Percentiles rank a stretch among this genome's conserved stretches.
Conservation (phyloP, 306 rosid species). For the Datisca glomerata region DNA sequence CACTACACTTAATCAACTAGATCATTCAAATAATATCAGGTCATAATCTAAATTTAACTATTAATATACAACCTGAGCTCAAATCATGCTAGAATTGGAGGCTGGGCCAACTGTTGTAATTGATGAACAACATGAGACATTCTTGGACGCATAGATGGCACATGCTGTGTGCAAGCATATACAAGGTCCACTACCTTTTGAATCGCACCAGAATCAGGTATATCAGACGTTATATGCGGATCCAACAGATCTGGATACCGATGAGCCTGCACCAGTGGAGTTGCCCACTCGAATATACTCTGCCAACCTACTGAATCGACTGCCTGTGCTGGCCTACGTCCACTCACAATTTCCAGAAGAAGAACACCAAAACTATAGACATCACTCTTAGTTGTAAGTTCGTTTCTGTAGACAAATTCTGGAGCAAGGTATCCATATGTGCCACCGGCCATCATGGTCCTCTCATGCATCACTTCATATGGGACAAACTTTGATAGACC, state of each 20-base stretch:
- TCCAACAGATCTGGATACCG: slow-evolving; percentile 88
- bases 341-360: slow-evolving; percentile 82
- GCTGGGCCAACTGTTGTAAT: slow-evolving; percentile 62
- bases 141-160: slow-evolving; percentile 95
- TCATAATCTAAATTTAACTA: too few relatives aligned
- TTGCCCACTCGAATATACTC: slow-evolving; percentile 96
- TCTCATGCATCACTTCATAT: slow-evolving; percentile 86
- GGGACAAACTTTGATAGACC: slow-evolving; percentile 92
- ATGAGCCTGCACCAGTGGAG: slow-evolving; percentile 89
- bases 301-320: slow-evolving; percentile 97
- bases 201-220: slow-evolving; percentile 63
- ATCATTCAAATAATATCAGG: too few relatives aligned
- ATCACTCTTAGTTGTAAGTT: slow-evolving; percentile 90
- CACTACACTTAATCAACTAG: too few relatives aligned
- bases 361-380: slow-evolving; percentile 93
- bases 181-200: slow-evolving; percentile 96
- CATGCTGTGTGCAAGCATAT: slow-evolving; percentile 95
- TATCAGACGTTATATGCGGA: slow-evolving; percentile 52
- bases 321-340: slow-evolving; percentile 95
- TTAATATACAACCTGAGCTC: too few relatives aligned
- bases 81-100: too few relatives aligned
- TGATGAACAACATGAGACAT: slow-evolving; percentile 99
- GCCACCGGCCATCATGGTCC: slow-evolving; percentile 98
- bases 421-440: slow-evolving; percentile 96
- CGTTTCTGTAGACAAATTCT: slow-evolving; percentile 82